Evolutionary conservation across 2,329 filamentous ascomycete species (phyloP).

Genomic region (Fusarium luffae): DNA sequence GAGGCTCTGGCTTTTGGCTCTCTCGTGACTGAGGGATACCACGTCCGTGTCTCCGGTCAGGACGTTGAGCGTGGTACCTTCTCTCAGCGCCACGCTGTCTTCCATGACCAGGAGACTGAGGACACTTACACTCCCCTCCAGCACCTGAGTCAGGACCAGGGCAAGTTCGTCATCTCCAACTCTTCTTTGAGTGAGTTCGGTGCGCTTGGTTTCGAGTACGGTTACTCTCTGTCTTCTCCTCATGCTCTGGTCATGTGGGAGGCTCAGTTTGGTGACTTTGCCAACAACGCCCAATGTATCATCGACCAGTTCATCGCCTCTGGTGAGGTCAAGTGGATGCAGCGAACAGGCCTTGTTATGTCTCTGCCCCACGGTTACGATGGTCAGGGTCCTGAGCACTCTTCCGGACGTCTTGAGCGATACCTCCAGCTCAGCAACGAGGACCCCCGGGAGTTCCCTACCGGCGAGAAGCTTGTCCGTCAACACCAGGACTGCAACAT

Average conservation of each 20-base stretch:
- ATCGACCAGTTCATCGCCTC: conserved; percentile 99
- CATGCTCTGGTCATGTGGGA: conserved; percentile 99
- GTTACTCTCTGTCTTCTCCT: conserved; percentile 95
- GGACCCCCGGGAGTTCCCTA: conserved; percentile 92
- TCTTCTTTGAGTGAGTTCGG: conserved; percentile 80
- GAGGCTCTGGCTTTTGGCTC: conserved; percentile 96
- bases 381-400: conserved; percentile 97
- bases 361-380: conserved; percentile 98
- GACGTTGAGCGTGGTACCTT: conserved; percentile 99
- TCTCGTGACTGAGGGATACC: conserved; percentile 91
- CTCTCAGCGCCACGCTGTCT: conserved; percentile 95
- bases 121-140: conserved; percentile 92
- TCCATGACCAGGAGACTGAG: conserved; percentile 97
- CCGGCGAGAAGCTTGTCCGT: conserved; percentile 87
- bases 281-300: conserved; percentile 99
- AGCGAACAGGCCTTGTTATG: conserved; percentile 95
- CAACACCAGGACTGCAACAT: conserved; percentile 99
- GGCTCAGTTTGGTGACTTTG: conserved; percentile 99
- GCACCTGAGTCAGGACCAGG: conserved; percentile 89
- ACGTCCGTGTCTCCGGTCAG: conserved; percentile 97
- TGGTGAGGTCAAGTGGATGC: conserved; percentile 98
- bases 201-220: conserved; percentile 96
- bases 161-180: conserved; percentile 96
- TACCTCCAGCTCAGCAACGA: conserved; percentile 98
- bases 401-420: conserved; percentile 94